Evolutionary conservation across 495 filamentous ascomycete genomes (phyloP), one percentile per base, ranked within the genome.

Genomic region (Podospora appendiculata): DNA sequence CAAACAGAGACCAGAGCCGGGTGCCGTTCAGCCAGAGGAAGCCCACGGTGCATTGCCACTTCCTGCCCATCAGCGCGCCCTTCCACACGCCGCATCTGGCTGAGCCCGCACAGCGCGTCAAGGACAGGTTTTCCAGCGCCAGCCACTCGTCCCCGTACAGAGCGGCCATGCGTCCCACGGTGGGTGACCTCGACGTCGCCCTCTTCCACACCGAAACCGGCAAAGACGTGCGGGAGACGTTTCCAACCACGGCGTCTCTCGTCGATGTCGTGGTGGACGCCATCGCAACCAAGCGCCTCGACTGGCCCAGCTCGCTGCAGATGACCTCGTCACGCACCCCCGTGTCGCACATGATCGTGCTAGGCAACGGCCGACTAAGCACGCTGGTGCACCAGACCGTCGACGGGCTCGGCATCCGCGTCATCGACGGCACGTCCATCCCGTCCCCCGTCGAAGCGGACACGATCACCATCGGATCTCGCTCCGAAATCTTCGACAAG

Each of bases 21-120:
- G 81, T 95, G 41, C 90, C 90, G 1, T 94, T 85, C 72, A 91
- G 89, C 2, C 83, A 94, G 64, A 82, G 90, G 50, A 95, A 95
- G 68, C 72, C 89, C 44, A 84, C 87, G 57, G 91, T 95, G 57
- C 85, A 84, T 41, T 91, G 89, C 69, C 81, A 85, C 53, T 95
- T 94, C 70, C 73, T 95, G 19, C 90, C 90, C 13, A 94, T 94
- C 65, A 92, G 87, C 1, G 84, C 89, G 9, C 90, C 90, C 7
- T 95, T 94, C 70, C 90, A 95, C 65, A 93, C 87, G 65, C 81
- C 82, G 38, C 89, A 91, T 58, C 74, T 95, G 4, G 17, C 9
- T 8, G 11, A 8, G 9, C 32, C 47, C 7, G 33, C 35, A n/a
- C 10, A 14, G 10, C 11, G 6, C 2, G 32, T 34, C 32, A 34